A percentile compares a stretch with the other conserved stretches of the same genome.
phyloP scores from a whole-genome alignment of 805 yeast genomes.

The Yamadazyma tumulicola region DNA sequence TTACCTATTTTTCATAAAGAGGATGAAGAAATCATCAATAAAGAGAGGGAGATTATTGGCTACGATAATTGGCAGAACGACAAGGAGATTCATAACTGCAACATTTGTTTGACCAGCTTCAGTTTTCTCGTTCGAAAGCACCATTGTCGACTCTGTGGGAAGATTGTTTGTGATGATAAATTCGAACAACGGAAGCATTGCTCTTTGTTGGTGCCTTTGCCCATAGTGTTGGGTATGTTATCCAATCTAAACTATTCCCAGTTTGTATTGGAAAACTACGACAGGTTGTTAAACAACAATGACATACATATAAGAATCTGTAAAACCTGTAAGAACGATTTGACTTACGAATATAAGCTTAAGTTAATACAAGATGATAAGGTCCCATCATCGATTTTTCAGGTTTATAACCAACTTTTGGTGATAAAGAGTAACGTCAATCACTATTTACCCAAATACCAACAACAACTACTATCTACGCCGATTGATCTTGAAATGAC shows the following conservation, averaged over 20 bases:
- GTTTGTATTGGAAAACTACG: slow-evolving; percentile 17
- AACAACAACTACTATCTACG: not conserved
- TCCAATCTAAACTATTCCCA: slow-evolving; percentile 33
- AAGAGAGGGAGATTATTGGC: slow-evolving; percentile 12
- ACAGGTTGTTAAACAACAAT: slow-evolving; percentile 10
- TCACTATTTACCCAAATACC: slow-evolving; percentile 9
- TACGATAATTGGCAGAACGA: slow-evolving; percentile 55
- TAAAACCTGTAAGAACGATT: slow-evolving; percentile 57
- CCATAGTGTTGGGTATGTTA: slow-evolving; percentile 35
- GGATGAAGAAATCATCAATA: not conserved
- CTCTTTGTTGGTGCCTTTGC: slow-evolving; percentile 66
- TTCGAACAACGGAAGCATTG: slow-evolving; percentile 48
- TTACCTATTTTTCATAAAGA: slow-evolving; percentile 1
- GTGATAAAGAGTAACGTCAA: slow-evolving; percentile 8
- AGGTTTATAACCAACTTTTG: slow-evolving; percentile 8
- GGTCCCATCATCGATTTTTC: slow-evolving; percentile 6
- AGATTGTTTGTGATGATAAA: slow-evolving; percentile 69
- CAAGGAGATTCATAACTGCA: slow-evolving; percentile 48
- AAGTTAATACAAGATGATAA: not conserved
- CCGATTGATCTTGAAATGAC: slow-evolving; percentile 3
- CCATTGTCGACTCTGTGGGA: slow-evolving; percentile 90
- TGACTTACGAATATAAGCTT: slow-evolving; percentile 51
- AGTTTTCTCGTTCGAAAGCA: slow-evolving; percentile 65
- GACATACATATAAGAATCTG: slow-evolving; percentile 36
- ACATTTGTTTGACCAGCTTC: slow-evolving; percentile 59